Conservation (phyloP, 495 filamentous ascomycete genomes). For the Talaromyces thailandensis region DNA sequence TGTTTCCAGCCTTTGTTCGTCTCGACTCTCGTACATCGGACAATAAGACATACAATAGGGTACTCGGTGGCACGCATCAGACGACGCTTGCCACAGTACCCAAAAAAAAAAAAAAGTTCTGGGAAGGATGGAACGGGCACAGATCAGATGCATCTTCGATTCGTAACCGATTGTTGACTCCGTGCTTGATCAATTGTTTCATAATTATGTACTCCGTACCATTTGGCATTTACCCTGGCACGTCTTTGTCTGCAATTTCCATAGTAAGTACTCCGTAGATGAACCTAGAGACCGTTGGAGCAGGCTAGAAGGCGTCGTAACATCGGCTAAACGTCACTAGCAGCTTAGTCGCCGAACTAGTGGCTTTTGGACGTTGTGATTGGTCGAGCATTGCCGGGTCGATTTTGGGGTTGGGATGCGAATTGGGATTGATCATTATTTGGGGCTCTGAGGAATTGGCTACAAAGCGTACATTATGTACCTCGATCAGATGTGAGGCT, state of each 20-base stretch:
- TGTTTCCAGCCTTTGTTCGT: not conserved
- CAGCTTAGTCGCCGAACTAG: not conserved
- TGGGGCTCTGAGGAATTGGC: too few species aligned
- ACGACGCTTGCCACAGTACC: not conserved
- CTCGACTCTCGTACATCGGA: not conserved
- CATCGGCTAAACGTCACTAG: not conserved
- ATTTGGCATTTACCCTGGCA: not conserved
- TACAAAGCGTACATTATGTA: not conserved
- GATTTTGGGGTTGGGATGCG: not conserved
- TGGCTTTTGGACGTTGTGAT: not conserved
- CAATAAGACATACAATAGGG: not conserved
- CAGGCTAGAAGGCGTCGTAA: not conserved
- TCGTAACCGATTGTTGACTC: not conserved
- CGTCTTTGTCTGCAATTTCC: not conserved
- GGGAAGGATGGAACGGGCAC: not conserved
- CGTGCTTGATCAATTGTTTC: not conserved
- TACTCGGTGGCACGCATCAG: not conserved
- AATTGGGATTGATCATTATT: too few species aligned
- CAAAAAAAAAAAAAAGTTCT: too few species aligned
- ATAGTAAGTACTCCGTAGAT: too few species aligned
- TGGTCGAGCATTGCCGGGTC: not conserved
- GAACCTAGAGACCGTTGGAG: not conserved
- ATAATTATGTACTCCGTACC: not conserved
- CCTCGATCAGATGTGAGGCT: not conserved
- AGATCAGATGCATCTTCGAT: not conserved